Conservation (phyloP, 495 filamentous ascomycete species). For the Penicillium daleae region DNA sequence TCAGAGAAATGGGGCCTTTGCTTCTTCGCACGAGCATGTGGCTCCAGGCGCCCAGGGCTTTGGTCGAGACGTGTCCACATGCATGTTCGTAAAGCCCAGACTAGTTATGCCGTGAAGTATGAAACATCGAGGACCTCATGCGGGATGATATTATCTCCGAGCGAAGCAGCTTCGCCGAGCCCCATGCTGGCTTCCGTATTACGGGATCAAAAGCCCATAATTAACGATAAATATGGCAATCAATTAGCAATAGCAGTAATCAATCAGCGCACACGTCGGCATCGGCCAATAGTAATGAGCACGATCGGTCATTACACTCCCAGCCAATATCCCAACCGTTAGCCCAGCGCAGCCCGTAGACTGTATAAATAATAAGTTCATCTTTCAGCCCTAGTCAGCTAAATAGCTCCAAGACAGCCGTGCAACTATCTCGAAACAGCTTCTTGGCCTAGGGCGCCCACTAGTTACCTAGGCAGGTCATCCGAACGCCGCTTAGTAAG, state of each 20-base stretch:
- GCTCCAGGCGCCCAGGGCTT: background rate
- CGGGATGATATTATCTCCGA: constrained; percentile 22
- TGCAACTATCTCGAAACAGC: background rate
- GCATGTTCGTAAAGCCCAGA: background rate
- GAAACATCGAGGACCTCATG: constrained; percentile 15
- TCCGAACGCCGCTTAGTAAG: constrained; percentile 6
- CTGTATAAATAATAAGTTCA: background rate
- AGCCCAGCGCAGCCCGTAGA: background rate
- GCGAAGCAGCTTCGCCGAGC: background rate
- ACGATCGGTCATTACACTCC: background rate
- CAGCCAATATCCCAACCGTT: background rate
- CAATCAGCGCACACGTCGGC: background rate
- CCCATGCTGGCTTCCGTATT: background rate
- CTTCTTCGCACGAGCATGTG: background rate
- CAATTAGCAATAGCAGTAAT: background rate
- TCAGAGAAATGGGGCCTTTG: background rate
- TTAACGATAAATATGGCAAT: background rate
- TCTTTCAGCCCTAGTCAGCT: background rate
- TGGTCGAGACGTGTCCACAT: constrained; percentile 6
- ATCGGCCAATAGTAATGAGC: background rate
- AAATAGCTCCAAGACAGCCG: background rate
- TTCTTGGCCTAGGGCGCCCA: background rate
- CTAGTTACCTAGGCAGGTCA: no score
- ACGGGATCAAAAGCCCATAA: background rate
- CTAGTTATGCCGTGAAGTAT: constrained; percentile 5